A percentile compares a stretch with the other conserved stretches of the same genome.
phyloP scores from a whole-genome alignment of 1,284 basidiomycete species.

The Cryptococcus floricola region DNA sequence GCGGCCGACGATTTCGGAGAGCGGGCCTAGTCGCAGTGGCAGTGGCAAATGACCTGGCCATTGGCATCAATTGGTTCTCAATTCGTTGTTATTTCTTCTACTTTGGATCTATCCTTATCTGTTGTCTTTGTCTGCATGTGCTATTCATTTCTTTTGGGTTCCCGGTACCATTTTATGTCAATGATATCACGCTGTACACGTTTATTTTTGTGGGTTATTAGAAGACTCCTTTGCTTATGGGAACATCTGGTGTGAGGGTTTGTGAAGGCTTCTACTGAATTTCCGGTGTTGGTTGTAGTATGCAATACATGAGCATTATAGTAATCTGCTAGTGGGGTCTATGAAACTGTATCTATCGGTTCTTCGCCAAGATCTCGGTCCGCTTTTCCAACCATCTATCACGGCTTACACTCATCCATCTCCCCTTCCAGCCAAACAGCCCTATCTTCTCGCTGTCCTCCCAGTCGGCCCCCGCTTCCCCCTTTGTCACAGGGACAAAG shows the following conservation, averaged over 20 bases:
- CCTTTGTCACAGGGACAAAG: constrained; percentile 47
- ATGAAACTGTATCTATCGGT: not conserved
- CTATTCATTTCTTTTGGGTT: too few species aligned
- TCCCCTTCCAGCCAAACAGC: constrained; percentile 12
- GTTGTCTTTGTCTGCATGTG: too few species aligned
- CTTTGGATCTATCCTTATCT: too few species aligned
- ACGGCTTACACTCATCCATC: constrained; percentile 16
- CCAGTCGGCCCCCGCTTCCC: not conserved
- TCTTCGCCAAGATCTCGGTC: constrained; percentile 7
- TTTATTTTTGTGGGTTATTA: too few species aligned
- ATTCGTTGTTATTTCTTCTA: too few species aligned
- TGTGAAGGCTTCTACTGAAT: too few species aligned
- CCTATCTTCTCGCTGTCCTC: constrained; percentile 9
- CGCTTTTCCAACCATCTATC: constrained; percentile 6
- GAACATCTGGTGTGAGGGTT: too few species aligned
- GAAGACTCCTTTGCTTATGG: too few species aligned
- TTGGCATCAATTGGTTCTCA: not conserved
- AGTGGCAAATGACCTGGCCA: not conserved
- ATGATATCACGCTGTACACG: too few species aligned
- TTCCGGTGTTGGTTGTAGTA: too few species aligned
- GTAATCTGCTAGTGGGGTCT: not conserved
- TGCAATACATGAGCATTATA: not conserved
- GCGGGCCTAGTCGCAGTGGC: not conserved
- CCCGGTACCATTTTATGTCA: too few species aligned
- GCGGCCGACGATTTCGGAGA: not conserved